These are phyloP conservation scores for Tetracladium setigerum DNA, from an alignment of 495 filamentous ascomycete genomes.

Conservation along the genomic window DNA sequence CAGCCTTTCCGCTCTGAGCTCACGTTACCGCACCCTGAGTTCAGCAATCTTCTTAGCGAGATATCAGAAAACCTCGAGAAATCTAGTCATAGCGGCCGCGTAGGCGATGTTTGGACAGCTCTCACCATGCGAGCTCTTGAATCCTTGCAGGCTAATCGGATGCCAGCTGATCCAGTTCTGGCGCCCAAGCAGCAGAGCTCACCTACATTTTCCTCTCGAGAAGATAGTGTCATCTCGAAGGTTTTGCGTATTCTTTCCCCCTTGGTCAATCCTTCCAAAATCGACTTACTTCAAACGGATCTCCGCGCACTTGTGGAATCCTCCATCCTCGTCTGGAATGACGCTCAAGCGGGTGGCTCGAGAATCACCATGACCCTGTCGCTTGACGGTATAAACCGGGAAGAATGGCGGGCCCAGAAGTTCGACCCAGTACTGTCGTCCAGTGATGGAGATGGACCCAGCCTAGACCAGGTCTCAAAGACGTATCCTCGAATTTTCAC, in stretches of 20 bases:
- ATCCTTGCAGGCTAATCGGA: neutral
- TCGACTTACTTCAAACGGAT: constrained; percentile 1
- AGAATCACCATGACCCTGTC: constrained; percentile 1
- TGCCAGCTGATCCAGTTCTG: neutral
- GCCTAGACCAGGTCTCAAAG: neutral
- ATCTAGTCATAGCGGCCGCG: constrained; percentile 1
- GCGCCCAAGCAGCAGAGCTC: neutral
- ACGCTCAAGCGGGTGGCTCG: constrained; percentile 10
- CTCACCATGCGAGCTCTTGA: constrained; percentile 12
- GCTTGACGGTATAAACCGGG: constrained; percentile 1
- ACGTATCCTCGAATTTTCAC: constrained; percentile 13
- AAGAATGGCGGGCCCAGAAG: constrained; percentile 10
- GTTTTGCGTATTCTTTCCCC: constrained; percentile 7
- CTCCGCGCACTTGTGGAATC: constrained; percentile 9
- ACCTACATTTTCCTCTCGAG: neutral
- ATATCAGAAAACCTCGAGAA: constrained; percentile 7
- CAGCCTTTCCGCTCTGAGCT: constrained; percentile 16
- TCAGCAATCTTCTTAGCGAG: constrained; percentile 1
- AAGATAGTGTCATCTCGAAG: constrained; percentile 4
- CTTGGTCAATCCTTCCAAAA: constrained; percentile 2
- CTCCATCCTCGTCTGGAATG: constrained; percentile 9
- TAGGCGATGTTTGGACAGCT: constrained; percentile 6
- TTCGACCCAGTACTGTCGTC: constrained; percentile 5
- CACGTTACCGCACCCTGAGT: neutral
- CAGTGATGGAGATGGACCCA: neutral